Base-by-base conservation (phyloP, 805 yeast genomes). In the Teunomyces barrocoloradensis region DNA sequence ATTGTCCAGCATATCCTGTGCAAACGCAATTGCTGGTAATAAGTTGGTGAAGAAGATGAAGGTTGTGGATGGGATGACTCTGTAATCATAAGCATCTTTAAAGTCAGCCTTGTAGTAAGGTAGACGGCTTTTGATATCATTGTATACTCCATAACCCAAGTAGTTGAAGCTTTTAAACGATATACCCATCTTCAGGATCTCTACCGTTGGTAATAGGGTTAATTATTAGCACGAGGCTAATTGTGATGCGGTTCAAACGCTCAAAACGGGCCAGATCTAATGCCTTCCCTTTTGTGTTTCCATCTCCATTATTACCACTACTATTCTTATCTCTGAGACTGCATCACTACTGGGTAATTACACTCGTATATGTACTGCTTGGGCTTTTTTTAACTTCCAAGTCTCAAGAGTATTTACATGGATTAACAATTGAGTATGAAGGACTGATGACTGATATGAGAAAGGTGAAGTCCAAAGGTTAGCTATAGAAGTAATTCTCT, bases 1-100 rank as follows among this genome's bases (percentile, higher is more conserved):
- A 51, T 89, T 84, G 64, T 91, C 96, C 65, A 90, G 91, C 96
- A 92, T 87, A 62, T 92, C 98, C 60, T 89, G 97, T 0, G 97
- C 96, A 74, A 92, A 92, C 0, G 98, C 97, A 36, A 92, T 77
- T 0, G 97, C 97, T 1, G 98, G 98, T 33, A 92, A 73, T 39
- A 92, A 62, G 63, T 94, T 92, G 37, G 96, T 90, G 74, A 94
- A 90, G 65, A 86, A 92, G 11, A 94, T 86, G 62, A 80, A 89
- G 1, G 87, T 68, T 0, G 89, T 83, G 0, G 96, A 74, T 0
- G 99, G 99, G 1, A 92, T 72, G 11, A 91, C 95, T 58, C 99
- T 68, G 63, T 94, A 94, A 60, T 88, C 84, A 66, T 78, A 74
- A 0, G 92, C 92, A 69, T 92, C 98, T 12, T 58, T 77, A 81